Evolutionary conservation across 2,329 filamentous ascomycete species (phyloP), one percentile per base, ranked within the genome.

Genomic region (Clarireedia paspali): DNA sequence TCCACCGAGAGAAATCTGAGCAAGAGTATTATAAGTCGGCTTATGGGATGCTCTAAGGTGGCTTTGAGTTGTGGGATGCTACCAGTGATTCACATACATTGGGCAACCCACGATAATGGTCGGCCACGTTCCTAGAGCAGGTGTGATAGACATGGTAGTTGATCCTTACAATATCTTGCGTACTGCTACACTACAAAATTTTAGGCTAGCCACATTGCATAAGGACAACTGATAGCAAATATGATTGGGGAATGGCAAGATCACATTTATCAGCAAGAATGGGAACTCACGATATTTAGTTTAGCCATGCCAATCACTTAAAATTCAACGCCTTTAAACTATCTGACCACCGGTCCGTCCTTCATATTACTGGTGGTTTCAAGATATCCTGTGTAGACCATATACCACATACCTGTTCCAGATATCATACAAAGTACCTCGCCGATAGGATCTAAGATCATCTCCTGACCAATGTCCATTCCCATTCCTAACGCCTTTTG

Each of bases 381-480:
- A 30, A 26, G 27, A 24, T n/a, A 39, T 27, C 3, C 38, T 23
- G 51, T 39, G 27, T 17, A 42, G n/a, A n/a, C 39, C 51, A n/a
- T 47, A 17, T 38, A 34, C 30, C 26, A 34, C 10, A 30, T 36
- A 45, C 20, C 10, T 36, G 26, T 30, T 36, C 26, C 47, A 44
- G n/a, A 55, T 45, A 45, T 55, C n/a, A 17, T 50, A 55, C 46
- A 55, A 42, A 44, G 23, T 6, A 34, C 38, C 26, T 26, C 36
- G 42, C 23, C 12, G 17, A 6, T 23, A 24, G 17, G 20, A 46
- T 46, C 12, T 24, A 26, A 46, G 42, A 24, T 20, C 7, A 20
- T 42, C 14, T 20, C 15, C 15, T 5, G 14, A 17, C 15, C n/a
- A 24, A 23, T 2, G 24, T 10, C 42, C 42, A 46, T 46, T 9